phyloP scores from a whole-genome alignment of 352 stramenopile species.

The Detonula confervacea region DNA sequence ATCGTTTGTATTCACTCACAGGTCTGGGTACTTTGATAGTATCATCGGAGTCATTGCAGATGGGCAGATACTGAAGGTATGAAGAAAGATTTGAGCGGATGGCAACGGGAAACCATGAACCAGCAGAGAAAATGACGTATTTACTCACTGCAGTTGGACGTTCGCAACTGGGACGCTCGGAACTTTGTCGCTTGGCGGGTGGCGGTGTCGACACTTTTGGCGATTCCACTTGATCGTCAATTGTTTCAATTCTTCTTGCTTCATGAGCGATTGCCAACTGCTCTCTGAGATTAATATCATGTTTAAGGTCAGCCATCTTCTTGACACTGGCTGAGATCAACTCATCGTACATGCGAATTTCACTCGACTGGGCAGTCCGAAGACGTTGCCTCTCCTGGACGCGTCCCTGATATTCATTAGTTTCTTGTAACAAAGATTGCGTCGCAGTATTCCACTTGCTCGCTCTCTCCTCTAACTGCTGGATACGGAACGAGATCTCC shows the following conservation, averaged over 20 bases:
- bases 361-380: slow-evolving; percentile 33
- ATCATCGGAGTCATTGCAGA: slow-evolving; percentile 25
- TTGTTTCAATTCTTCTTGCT: neutral
- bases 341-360: slow-evolving; percentile 47
- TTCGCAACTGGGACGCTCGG: no score
- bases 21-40: slow-evolving; percentile 40
- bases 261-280: slow-evolving; percentile 5
- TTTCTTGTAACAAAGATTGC: slow-evolving; percentile 23
- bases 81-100: no score
- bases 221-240: neutral
- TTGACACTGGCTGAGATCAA: slow-evolving; percentile 25
- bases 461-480: slow-evolving; percentile 22
- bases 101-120: no score
- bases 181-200: slow-evolving; percentile 7
- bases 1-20: slow-evolving; percentile 19
- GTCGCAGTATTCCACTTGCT: slow-evolving; percentile 31
- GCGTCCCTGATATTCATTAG: slow-evolving; percentile 37
- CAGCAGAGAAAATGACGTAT: no score
- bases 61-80: slow-evolving; percentile 43
- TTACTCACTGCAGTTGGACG: no score
- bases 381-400: slow-evolving; percentile 29
- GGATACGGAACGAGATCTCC: slow-evolving; percentile 5
- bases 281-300: slow-evolving; percentile 33
- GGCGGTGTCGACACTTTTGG: no score
- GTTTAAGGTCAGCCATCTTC: slow-evolving; percentile 27